These are phyloP conservation scores for Monilinia fructicola DNA, from an alignment of 2,329 filamentous ascomycete genomes.

Conservation along the genomic window DNA sequence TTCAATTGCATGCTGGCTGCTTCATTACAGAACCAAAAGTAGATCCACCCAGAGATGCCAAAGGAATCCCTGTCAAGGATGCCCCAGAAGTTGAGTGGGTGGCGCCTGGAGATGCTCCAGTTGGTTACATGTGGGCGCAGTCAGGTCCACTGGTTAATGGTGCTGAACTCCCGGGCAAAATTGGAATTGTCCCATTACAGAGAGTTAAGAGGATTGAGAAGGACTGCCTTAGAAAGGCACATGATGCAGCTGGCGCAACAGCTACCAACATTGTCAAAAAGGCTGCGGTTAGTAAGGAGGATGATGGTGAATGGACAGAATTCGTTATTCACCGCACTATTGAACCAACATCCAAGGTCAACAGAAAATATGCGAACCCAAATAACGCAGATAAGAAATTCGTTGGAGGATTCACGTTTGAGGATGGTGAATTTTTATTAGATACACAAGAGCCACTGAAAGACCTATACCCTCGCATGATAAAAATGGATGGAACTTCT, in stretches of 20 bases:
- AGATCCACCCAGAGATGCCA: background rate
- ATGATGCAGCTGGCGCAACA: background rate
- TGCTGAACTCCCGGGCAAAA: accelerated
- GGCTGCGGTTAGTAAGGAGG: background rate
- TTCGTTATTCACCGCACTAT: background rate
- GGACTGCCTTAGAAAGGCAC: background rate
- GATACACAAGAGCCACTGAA: background rate
- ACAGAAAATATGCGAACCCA: background rate
- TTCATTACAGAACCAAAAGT: background rate
- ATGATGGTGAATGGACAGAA: background rate
- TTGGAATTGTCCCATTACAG: background rate
- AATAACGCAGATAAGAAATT: background rate
- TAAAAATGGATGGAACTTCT: background rate
- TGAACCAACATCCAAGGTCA: background rate
- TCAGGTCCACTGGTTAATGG: background rate
- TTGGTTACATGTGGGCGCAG: background rate
- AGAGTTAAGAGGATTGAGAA: background rate
- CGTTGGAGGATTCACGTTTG: background rate
- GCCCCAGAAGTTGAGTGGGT: no score
- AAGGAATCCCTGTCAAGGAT: no score
- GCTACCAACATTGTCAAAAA: background rate
- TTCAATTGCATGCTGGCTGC: background rate
- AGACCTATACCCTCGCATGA: background rate
- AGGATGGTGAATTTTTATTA: constrained; percentile 1
- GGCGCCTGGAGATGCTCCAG: background rate